Conservation (phyloP, 345 rosid species). For the Salix exigua region DNA sequence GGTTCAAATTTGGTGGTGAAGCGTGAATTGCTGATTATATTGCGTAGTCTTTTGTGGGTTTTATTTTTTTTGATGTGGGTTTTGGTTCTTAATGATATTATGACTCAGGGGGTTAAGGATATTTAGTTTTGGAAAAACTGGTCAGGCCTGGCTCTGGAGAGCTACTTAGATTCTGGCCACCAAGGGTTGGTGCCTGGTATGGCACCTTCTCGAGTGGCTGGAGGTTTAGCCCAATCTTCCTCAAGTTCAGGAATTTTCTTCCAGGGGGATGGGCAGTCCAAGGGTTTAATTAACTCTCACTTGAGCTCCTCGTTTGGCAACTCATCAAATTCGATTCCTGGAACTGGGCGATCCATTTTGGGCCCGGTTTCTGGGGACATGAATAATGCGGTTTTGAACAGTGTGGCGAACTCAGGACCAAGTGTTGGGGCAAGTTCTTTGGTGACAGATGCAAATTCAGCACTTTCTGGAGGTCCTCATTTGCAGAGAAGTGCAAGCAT, state of each 20-base stretch:
- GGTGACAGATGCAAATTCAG: slow-evolving; percentile 95
- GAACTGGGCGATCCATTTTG: slow-evolving; percentile 63
- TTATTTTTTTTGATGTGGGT: not conserved
- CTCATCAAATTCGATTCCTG: slow-evolving; percentile 69
- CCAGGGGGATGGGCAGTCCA: slow-evolving; percentile 94
- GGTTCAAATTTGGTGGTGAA: slow-evolving; percentile 30
- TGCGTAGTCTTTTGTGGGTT: slow-evolving; percentile 10
- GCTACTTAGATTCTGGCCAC: slow-evolving; percentile 61
- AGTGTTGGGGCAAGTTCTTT: slow-evolving; percentile 92
- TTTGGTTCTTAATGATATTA: slow-evolving; percentile 17
- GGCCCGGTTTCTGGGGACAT: slow-evolving; percentile 78
- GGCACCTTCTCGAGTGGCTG: slow-evolving; percentile 81
- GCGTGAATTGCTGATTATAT: slow-evolving; percentile 17
- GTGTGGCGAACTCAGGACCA: slow-evolving; percentile 82
- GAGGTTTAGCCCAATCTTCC: slow-evolving; percentile 81
- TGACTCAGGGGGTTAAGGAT: slow-evolving; percentile 27
- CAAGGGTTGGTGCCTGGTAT: slow-evolving; percentile 52
- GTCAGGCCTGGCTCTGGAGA: slow-evolving; percentile 67
- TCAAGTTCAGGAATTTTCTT: slow-evolving; percentile 91
- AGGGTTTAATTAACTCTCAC: slow-evolving; percentile 78
- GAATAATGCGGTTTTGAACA: slow-evolving; percentile 74
- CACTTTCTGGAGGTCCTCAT: slow-evolving; percentile 77
- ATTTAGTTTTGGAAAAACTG: slow-evolving; percentile 25
- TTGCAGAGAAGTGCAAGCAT: slow-evolving; percentile 95
- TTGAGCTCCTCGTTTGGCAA: slow-evolving; percentile 77